Evolutionary conservation across 805 yeast genomes (phyloP), one percentile per base, ranked within the genome.

Genomic region (Torulaspora franciscae): DNA sequence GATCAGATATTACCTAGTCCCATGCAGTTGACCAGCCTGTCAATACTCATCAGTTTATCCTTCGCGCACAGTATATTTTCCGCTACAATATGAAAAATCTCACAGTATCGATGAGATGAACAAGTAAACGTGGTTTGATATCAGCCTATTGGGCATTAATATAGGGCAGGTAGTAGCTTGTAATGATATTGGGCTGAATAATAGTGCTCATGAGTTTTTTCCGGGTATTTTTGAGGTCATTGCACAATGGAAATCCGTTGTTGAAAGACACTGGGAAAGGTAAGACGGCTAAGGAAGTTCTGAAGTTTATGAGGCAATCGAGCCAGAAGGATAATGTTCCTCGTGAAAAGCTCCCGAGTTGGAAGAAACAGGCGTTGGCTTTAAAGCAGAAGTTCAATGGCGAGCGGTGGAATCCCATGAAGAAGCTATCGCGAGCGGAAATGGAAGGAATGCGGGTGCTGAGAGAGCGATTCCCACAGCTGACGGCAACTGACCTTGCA

Each of bases 361-460:
- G 96, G 93, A 68, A 76, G 53, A 75, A 81, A 53, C 80, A 88
- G 53, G 81, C 81, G 54, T 74, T 73, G 52, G 79, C 93, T 0
- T 50, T 84, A 22, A 67, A 70, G 41, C 81, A 77, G 55, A 80
- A 87, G 55, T 76, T 83, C 43, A 71, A 80, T 4, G 75, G 75
- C 5, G 56, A 70, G 22, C 69, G 68, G 23, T 83, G 95, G 87
- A 73, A 74, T 36, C 95, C 95, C 1, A 67, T 71, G 3, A 81
- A 77, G 55, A 80, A 73, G 56, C 62, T 90, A 5, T 79, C 87
- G 7, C 70, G 93, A 40, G 80, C 75, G 37, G 77, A 83, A 7
- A 85, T 88, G 75, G 78, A 76, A 14, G 79, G 79, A 44, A 72
- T 90, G 3, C 67, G 85, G 43, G 60, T 69, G 4, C 55, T 88